Evolutionary conservation across 805 yeast genomes (phyloP), one percentile per base, ranked within the genome.

Genomic region (Hanseniaspora lindneri): DNA sequence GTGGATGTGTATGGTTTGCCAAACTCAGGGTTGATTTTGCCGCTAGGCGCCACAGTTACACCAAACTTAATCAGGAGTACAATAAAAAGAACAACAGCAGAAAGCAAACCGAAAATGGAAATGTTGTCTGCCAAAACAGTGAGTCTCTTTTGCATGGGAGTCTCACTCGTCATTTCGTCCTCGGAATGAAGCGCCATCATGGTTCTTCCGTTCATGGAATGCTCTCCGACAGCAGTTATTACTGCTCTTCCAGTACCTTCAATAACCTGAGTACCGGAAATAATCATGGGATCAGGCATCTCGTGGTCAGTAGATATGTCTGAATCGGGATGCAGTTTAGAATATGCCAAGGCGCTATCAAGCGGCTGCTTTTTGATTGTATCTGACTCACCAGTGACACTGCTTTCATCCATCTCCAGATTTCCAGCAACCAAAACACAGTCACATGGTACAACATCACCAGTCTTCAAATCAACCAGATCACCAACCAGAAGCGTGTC

Each of bases 371-470:
- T 92, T 52, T 70, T 74, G 53, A 92, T 75, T 2, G 95, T 82
- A 48, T 83, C 77, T 1, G 95, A 79, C 66, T 92, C 99, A 56
- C 99, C 99, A 3, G 97, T 89, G 30, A 89, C 74, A 0, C 95
- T 78, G 34, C 88, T 77, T 67, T 92, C 98, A 61, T 92, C 98
- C 62, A 89, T 81, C 56, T 85, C 89, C 52, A 92, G 73, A 39
- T 73, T 75, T 6, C 96, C 96, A 9, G 68, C 62, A 10, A 87
- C 67, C 52, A 89, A 62, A 4, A 92, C 68, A 28, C 84, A 78
- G 64, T 92, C 99, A 1, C 89, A 92, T 0, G 97, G 94, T 1
- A 89, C 68, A 49, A 92, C 78, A 58, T 92, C 98, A 53, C 99
- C 99, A 2, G 97, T 94, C 62, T 87, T 94, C 40, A 92, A 66